These are phyloP conservation scores for Exophiala spinifera DNA, from an alignment of 2,329 filamentous ascomycete species.

Conservation along the genomic window DNA sequence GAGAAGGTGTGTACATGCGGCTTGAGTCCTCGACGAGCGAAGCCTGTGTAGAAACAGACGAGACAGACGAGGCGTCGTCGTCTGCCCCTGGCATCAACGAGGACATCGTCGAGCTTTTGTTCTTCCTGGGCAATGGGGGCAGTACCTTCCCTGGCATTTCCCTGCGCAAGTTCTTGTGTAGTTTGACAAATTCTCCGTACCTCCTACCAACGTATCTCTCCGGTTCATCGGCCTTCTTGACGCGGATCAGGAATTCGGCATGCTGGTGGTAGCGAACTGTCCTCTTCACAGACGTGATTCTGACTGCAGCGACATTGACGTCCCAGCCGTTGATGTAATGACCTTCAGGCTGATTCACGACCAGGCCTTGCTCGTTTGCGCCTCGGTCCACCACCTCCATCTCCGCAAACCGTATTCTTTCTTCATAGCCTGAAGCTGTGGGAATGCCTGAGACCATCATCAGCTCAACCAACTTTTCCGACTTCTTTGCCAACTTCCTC, in stretches of 20 bases:
- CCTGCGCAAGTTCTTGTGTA: slow-evolving; percentile 74
- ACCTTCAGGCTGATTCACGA: slow-evolving; percentile 84
- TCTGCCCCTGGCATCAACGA: slow-evolving; percentile 62
- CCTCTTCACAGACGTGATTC: slow-evolving; percentile 74
- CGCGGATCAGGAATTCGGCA: slow-evolving; percentile 85
- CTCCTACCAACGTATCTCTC: slow-evolving; percentile 79
- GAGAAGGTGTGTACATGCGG: slow-evolving; percentile 28
- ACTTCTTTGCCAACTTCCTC: slow-evolving; percentile 85
- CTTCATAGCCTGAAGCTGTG: slow-evolving; percentile 94
- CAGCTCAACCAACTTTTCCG: slow-evolving; percentile 90
- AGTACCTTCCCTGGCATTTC: slow-evolving; percentile 90
- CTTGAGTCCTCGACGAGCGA: slow-evolving; percentile 36
- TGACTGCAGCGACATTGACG: slow-evolving; percentile 87
- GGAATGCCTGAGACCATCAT: slow-evolving; percentile 99
- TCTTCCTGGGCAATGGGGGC: slow-evolving; percentile 84
- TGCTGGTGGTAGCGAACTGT: slow-evolving; percentile 89
- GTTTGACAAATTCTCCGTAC: slow-evolving; percentile 80
- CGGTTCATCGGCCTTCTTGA: slow-evolving; percentile 71
- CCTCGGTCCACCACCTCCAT: slow-evolving; percentile 93
- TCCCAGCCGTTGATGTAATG: slow-evolving; percentile 96
- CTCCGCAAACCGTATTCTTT: slow-evolving; percentile 93
- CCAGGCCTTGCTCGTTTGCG: slow-evolving; percentile 84
- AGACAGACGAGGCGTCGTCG: slow-evolving; percentile 75
- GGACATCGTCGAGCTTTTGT: slow-evolving; percentile 68
- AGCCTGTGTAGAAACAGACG: slow-evolving; percentile 70